phyloP scores from a whole-genome alignment of 371 early-diverging fungal genomes.

The Mucor racemosus region DNA sequence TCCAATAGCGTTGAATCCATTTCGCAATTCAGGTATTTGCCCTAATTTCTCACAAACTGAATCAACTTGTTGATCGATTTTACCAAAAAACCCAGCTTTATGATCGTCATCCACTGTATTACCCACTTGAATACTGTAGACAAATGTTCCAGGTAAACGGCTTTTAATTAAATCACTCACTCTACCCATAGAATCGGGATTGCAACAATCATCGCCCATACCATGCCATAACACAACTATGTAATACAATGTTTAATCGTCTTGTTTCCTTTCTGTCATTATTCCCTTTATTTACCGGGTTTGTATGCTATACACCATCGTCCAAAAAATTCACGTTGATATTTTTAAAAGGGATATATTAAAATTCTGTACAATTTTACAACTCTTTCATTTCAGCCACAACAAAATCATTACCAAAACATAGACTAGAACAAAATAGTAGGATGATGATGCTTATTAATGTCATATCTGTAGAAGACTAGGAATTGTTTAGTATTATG shows the following conservation, averaged over 20 bases:
- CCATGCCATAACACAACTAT: conserved; percentile 84
- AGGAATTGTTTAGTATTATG: background rate
- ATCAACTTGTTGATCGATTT: conserved; percentile 71
- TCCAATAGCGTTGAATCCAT: conserved; percentile 92
- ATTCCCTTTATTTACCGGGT: conserved; percentile 10
- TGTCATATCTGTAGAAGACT: conserved; percentile 3
- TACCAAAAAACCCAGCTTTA: conserved; percentile 84
- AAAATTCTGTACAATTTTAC: background rate
- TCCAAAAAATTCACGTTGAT: too few species aligned
- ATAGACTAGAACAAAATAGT: conserved; percentile 16
- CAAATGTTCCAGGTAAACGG: conserved; percentile 69
- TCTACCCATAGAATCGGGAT: conserved; percentile 70
- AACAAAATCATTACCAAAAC: conserved; percentile 12
- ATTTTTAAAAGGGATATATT: background rate
- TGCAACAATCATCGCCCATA: conserved; percentile 90
- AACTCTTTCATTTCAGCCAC: conserved; percentile 14
- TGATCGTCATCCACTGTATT: conserved; percentile 66
- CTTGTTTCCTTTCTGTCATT: background rate
- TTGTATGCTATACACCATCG: conserved; percentile 2
- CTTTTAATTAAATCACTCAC: conserved; percentile 57
- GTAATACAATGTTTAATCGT: background rate
- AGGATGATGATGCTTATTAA: background rate
- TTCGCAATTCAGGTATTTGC: conserved; percentile 56
- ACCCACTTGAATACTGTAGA: conserved; percentile 80
- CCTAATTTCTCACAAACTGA: conserved; percentile 64